Percentiles rank a stretch among this genome's conserved stretches.
phyloP scores from a whole-genome alignment of 1,284 basidiomycete species.

The Anthracocystis panici-leucophaei region DNA sequence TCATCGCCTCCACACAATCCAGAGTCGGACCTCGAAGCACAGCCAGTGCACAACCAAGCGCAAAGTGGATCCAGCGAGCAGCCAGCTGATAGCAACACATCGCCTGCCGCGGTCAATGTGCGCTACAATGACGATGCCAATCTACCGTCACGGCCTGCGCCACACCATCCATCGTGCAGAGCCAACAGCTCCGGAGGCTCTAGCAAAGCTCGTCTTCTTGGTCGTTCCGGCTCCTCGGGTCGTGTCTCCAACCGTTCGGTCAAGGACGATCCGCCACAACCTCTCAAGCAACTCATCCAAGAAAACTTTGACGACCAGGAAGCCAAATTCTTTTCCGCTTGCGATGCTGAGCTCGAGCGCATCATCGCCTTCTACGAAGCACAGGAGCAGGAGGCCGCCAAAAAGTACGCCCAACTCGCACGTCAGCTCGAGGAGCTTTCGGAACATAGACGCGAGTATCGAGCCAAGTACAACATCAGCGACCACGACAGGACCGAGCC shows the following conservation, averaged over 20 bases:
- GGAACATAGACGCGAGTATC: constrained; percentile 63
- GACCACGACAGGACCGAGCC: constrained; percentile 19
- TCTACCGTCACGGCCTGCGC: constrained; percentile 4
- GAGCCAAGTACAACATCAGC: constrained; percentile 45
- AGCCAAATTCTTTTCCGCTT: constrained; percentile 74
- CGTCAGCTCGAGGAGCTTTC: constrained; percentile 75
- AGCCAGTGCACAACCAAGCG: background rate
- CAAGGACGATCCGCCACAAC: constrained; percentile 24
- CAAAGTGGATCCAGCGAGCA: background rate
- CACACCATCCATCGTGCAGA: constrained; percentile 5
- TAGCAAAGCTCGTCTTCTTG: constrained; percentile 18
- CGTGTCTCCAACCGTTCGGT: constrained; percentile 20
- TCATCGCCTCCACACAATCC: background rate
- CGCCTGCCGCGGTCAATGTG: constrained; percentile 1
- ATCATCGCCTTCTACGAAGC: constrained; percentile 77
- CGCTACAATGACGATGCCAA: constrained; percentile 12
- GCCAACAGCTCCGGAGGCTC: constrained; percentile 19
- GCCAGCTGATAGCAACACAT: background rate
- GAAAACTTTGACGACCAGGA: constrained; percentile 78
- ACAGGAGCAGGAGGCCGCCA: constrained; percentile 78
- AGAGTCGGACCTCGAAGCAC: constrained; percentile 26
- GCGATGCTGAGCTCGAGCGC: constrained; percentile 57
- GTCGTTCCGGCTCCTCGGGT: constrained; percentile 14
- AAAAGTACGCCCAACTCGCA: constrained; percentile 74
- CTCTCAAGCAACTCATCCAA: constrained; percentile 41